Conservation (phyloP, 352 stramenopile species). For the Phytophthora sansomeana region DNA sequence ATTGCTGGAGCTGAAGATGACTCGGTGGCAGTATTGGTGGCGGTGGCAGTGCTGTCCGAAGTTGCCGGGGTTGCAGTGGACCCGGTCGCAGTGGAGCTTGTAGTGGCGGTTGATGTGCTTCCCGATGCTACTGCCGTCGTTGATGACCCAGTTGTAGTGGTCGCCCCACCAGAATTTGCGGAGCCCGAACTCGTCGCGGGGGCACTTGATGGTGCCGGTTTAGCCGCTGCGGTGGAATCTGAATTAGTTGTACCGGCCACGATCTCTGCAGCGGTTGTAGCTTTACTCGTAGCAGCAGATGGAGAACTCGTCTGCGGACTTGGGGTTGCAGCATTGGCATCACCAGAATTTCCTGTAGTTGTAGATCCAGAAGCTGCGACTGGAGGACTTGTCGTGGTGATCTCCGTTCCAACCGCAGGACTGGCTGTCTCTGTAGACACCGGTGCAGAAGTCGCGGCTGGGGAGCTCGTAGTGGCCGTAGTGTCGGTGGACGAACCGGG, state of each 20-base stretch:
- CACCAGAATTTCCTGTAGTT: background rate
- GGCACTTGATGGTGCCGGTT: background rate
- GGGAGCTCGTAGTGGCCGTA: conserved; percentile 5
- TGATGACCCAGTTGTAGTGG: background rate
- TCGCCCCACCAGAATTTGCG: background rate
- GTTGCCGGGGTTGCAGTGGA: background rate
- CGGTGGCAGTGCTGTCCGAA: background rate
- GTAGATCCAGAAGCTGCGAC: background rate
- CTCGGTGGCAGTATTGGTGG: background rate
- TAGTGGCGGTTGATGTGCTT: background rate
- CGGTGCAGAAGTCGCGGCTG: background rate
- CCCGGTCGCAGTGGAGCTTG: background rate
- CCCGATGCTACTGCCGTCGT: background rate
- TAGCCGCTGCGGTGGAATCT: background rate
- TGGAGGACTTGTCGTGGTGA: background rate
- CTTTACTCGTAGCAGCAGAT: background rate
- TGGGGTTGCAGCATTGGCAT: background rate
- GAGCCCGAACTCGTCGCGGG: background rate
- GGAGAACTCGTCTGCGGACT: conserved; percentile 1
- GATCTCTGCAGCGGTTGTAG: background rate
- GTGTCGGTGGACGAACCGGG: conserved; percentile 2
- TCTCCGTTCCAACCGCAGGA: background rate
- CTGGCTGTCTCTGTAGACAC: background rate
- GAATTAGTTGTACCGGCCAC: background rate
- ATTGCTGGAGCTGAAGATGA: conserved; percentile 2